Evolutionary conservation across 495 filamentous ascomycete species (phyloP).

Genomic region (Acidiella bohemica): DNA sequence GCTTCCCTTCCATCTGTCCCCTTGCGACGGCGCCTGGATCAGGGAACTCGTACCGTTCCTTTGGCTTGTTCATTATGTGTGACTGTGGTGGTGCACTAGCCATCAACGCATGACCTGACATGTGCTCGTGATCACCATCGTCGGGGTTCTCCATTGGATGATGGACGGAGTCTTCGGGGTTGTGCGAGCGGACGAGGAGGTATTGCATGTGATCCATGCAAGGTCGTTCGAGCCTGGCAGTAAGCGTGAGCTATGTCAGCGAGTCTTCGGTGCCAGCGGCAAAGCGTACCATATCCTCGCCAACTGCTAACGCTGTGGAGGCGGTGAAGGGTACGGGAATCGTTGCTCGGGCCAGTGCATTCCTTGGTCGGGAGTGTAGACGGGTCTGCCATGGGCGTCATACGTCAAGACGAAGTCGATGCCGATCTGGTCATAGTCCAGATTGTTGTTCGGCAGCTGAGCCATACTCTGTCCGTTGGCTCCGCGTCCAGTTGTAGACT

Average conservation of each 20-base stretch:
- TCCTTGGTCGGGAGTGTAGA: constrained; percentile 9
- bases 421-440: constrained; percentile 79
- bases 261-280: not conserved
- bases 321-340: constrained; percentile 52
- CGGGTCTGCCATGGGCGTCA: constrained; percentile 31
- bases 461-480: constrained; percentile 18
- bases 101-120: constrained; percentile 72
- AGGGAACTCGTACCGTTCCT: constrained; percentile 32
- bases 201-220: constrained; percentile 91
- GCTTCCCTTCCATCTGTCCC: constrained; percentile 50
- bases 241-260: constrained; percentile 20
- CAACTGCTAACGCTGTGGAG: constrained; percentile 35
- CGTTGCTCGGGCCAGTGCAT: constrained; percentile 3
- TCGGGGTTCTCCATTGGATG: constrained; percentile 37
- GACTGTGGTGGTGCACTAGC: constrained; percentile 65
- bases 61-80: constrained; percentile 26
- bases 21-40: too few relatives aligned
- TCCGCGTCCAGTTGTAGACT: too few relatives aligned
- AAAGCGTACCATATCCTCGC: constrained; percentile 8
- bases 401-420: constrained; percentile 97
- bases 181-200: constrained; percentile 46
- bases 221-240: constrained; percentile 69
- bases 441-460: constrained; percentile 23
- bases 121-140: constrained; percentile 35
- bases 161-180: constrained; percentile 36